Percentiles rank a stretch among this genome's conserved stretches.
Evolutionary conservation across 2,329 filamentous ascomycete species (phyloP).

Genomic region (Calonectria henricotiae): DNA sequence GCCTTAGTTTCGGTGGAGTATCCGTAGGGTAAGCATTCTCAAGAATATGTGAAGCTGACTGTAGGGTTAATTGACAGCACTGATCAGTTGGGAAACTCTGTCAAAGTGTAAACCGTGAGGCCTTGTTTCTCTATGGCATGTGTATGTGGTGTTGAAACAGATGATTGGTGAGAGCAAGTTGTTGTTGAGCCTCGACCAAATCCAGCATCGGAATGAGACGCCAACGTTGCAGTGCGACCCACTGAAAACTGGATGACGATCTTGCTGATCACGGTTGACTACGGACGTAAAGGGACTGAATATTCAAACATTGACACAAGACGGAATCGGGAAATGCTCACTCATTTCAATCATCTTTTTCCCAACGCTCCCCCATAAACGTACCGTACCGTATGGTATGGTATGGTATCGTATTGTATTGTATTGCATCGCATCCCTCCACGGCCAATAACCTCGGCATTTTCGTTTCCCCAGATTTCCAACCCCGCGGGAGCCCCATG

Average conservation of each 20-base stretch:
- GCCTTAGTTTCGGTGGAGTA: not conserved
- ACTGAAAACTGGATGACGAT: not conserved
- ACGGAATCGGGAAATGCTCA: not conserved
- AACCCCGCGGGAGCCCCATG: conserved; percentile 45
- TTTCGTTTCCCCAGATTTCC: conserved; percentile 49
- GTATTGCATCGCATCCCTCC: not conserved
- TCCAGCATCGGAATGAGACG: not conserved
- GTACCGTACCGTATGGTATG: too few species aligned
- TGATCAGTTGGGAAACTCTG: too few species aligned
- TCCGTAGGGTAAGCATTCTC: not conserved
- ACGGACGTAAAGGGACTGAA: not conserved
- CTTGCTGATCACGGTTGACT: not conserved
- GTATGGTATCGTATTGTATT: too few species aligned
- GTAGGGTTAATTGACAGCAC: not conserved
- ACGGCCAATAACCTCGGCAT: conserved; percentile 32
- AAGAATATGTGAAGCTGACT: not conserved
- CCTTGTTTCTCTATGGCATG: too few species aligned
- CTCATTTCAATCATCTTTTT: not conserved
- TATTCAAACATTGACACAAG: not conserved
- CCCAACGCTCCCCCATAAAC: not conserved
- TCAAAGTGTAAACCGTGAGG: too few species aligned
- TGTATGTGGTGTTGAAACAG: too few species aligned
- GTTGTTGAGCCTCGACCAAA: not conserved
- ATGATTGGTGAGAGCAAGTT: not conserved
- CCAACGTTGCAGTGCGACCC: not conserved